phyloP scores from a whole-genome alignment of 768 basidiomycete species.

The Auricularia auricula-judae region DNA sequence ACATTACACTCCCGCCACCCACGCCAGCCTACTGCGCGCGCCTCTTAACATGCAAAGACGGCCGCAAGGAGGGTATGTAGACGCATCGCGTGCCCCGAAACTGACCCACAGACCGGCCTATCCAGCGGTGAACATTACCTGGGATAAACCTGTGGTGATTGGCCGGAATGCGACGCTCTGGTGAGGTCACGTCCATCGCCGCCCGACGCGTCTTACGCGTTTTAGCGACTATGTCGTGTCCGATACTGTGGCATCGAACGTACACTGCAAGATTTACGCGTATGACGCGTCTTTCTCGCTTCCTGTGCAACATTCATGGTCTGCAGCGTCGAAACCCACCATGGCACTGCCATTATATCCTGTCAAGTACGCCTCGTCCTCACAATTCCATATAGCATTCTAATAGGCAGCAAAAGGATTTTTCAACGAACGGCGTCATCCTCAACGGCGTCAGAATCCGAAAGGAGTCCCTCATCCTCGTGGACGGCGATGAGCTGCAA shows the following conservation, averaged over 20 bases:
- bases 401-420: conserved; percentile 34
- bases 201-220: neutral
- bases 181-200: conserved; percentile 22
- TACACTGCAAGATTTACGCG: conserved; percentile 78
- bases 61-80: too few species aligned
- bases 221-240: conserved; percentile 48
- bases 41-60: too few species aligned
- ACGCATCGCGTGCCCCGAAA: too few species aligned
- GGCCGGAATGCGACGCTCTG: conserved; percentile 63
- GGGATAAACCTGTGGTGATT: conserved; percentile 54
- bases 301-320: conserved; percentile 1
- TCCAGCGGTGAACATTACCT: neutral
- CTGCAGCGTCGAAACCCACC: conserved; percentile 52
- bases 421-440: conserved; percentile 64
- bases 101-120: too few species aligned
- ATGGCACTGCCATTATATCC: conserved; percentile 65
- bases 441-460: conserved; percentile 61
- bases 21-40: too few species aligned
- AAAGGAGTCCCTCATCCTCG: conserved; percentile 57
- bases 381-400: neutral
- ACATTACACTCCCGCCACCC: too few species aligned
- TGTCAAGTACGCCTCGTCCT: conserved; percentile 44
- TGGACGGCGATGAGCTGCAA: conserved; percentile 63
- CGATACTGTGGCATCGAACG: conserved; percentile 51
- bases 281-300: conserved; percentile 14